Base-by-base conservation (phyloP, 495 filamentous ascomycete genomes). In the Talaromyces ruber region DNA sequence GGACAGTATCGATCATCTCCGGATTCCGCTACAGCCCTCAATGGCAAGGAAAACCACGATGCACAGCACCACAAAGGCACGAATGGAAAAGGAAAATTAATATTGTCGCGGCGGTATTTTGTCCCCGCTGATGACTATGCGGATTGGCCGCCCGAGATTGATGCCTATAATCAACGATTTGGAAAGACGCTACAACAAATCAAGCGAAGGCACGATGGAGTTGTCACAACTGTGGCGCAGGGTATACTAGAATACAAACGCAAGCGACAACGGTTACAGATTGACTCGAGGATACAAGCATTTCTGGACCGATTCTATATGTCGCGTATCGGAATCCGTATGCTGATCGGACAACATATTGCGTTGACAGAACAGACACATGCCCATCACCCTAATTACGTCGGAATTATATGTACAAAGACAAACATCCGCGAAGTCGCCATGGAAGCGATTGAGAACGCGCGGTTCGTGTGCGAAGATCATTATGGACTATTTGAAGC, bases 241-340 rank as follows among this genome's bases (percentile, higher is more conserved):
- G 94, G 94, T 55, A 97, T 98, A 64, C 80, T 96, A 55, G 94
- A 98, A 76, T 98, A 95, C 80, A 98, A 98, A 76, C 89, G 94
- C 50, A 94, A 88, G 69, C 86, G 91, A 61, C 94, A 98, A 79
- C 85, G 94, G 50, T 93, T 98, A 88, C 95, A 98, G 71, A 98
- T 98, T 70, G 94, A 98, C 76, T 87, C 91, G 61, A 94, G 91
- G 59, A 96, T 98, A 57, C 94, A 98, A 71, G 84, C 88, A 57
- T 98, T 98, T 77, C 86, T 98, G 61, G 94, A 98, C 76, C 89
- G 94, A 57, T 98, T 98, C 71, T 98, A 98, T 79, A 98, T 98
- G 94, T 97, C 92, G 34, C 92, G 94, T n/a, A 98, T 98, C 64
- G 94, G 94, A 64, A 98, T 98, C 60, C 90, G 94, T 64, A 98